Evolutionary conservation across 371 early-diverging fungal species (phyloP).

Genomic region (Rhizopus microsporus): DNA sequence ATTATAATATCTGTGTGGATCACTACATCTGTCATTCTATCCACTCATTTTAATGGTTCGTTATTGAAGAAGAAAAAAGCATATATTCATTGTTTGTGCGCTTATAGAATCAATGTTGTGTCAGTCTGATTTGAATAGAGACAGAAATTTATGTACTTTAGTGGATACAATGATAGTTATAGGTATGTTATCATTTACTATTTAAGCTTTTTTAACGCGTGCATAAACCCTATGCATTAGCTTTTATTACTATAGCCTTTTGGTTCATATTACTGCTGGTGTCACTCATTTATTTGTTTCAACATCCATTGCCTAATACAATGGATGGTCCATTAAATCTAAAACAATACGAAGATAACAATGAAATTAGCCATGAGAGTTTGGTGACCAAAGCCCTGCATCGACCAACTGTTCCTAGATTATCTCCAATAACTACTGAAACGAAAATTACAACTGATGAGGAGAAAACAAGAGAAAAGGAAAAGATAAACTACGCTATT

Average conservation of each 20-base stretch:
- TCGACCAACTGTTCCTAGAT: neutral
- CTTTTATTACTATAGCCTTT: slow-evolving; percentile 3
- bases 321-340: neutral
- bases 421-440: neutral
- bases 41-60: slow-evolving; percentile 26
- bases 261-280: slow-evolving; percentile 2
- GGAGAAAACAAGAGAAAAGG: neutral
- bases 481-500: too few relatives aligned
- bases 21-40: slow-evolving; percentile 18
- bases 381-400: neutral
- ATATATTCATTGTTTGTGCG: neutral
- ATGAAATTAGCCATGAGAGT: slow-evolving; percentile 2
- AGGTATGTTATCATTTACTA: neutral
- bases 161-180: slow-evolving; percentile 7
- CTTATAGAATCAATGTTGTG: neutral
- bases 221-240: neutral
- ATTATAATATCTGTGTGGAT: slow-evolving; percentile 31
- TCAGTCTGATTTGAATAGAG: neutral
- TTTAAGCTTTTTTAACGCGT: neutral
- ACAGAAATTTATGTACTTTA: neutral
- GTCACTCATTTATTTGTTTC: slow-evolving; percentile 5
- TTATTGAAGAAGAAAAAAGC: neutral
- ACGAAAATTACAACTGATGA: neutral
- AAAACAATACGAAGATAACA: neutral
- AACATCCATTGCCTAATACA: neutral